Evolutionary conservation across 768 basidiomycete species (phyloP), one percentile per base, ranked within the genome.

Genomic region (Macrolepiota fuliginosa): DNA sequence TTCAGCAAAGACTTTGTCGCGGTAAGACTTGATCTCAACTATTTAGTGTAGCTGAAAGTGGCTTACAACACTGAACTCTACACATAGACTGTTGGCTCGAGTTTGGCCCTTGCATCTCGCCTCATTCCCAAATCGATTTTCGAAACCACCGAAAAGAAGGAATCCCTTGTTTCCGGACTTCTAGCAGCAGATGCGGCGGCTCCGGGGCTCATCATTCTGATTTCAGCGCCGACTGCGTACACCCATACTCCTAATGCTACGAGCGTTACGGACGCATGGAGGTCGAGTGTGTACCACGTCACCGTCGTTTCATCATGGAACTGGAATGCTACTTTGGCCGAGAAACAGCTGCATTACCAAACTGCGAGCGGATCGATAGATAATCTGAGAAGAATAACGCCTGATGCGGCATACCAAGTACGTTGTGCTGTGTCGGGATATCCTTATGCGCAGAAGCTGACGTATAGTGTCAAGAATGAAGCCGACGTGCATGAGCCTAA

Each of bases 401-500:
- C 76, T 2, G 77, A 73, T 67, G 79, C 76, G 49, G 79, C 82
- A 25, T 82, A 82, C 67, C 56, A 75, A 58, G 81, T 81, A 56
- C 62, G 76, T 72, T 25, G 22, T 24, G 32, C 12, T 17, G 52
- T 60, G 29, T 63, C 13, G 37, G 19, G 42, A 42, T 36, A 11
- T 17, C 39, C 10, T 17, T 4, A 13, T 10, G 25, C 19, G 17
- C 29, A 65, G 51, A 56, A 24, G 35, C 27, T 45, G 0, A 45
- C 37, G 15, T 27, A 11, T 15, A 29, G 19, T 56, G 1, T 62
- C 10, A 6, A 81, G 80, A 82, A 81, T 57, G 81, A 82, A 63
- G 78, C 80, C 1, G 81, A 81, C 64, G 77, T 81, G 9, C 74
- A 81, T 56, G 80, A 82, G 61, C 78, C 79, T 12, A 78, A 80